phyloP scores from a whole-genome alignment of 2,329 filamentous ascomycete species.

The Pochonia chlamydosporia region DNA sequence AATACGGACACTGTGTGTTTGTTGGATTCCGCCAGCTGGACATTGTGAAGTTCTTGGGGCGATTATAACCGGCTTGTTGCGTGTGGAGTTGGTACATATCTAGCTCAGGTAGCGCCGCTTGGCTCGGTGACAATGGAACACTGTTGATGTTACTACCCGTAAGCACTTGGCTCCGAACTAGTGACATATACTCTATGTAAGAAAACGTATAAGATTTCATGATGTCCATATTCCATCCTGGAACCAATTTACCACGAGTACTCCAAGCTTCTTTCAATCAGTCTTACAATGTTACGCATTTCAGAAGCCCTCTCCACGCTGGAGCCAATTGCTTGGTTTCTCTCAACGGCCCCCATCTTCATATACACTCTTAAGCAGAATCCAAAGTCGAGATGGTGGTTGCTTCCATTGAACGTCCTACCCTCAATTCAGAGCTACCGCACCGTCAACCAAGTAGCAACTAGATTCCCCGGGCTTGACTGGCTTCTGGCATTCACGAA shows the following conservation, averaged over 20 bases:
- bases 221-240: not conserved
- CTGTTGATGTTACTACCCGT: no score
- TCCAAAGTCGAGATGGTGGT: slow-evolving; percentile 5
- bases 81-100: not conserved
- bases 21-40: no score
- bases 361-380: not conserved
- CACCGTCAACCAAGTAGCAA: not conserved
- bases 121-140: no score
- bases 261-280: not conserved
- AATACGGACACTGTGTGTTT: no score
- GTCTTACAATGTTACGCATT: not conserved
- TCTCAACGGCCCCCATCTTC: not conserved
- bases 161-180: no score
- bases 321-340: not conserved
- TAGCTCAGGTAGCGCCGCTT: not conserved
- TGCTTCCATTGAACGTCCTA: slow-evolving; percentile 4
- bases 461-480: slow-evolving; percentile 1
- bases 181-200: not conserved
- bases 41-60: not conserved
- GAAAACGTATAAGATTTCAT: not conserved
- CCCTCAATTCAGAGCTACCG: slow-evolving; percentile 1
- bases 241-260: not conserved
- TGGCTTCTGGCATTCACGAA: slow-evolving; percentile 9
- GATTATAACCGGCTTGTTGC: not conserved
- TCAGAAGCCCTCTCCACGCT: not conserved